phyloP scores from a whole-genome alignment of 768 basidiomycete species.

The Mycena venus region DNA sequence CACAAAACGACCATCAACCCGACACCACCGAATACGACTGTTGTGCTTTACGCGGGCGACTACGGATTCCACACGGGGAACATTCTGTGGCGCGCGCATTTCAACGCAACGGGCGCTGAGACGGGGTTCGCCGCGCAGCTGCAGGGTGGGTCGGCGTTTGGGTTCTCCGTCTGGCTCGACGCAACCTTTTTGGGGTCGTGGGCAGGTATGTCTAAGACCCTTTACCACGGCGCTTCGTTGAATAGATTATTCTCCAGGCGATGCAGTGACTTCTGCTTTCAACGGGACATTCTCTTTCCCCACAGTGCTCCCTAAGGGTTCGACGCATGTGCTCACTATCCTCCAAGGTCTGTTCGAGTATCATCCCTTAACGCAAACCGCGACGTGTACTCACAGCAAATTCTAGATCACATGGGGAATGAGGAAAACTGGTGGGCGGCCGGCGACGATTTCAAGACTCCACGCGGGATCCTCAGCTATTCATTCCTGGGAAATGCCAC shows the following conservation, averaged over 20 bases:
- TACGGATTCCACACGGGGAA: constrained; percentile 67
- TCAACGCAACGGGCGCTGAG: constrained; percentile 60
- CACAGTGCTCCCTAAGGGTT: constrained; percentile 42
- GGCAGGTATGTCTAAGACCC: constrained; percentile 41
- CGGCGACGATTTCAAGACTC: constrained; percentile 61
- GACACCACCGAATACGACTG: constrained; percentile 49
- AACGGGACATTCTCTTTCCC: constrained; percentile 53
- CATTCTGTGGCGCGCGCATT: constrained; percentile 66
- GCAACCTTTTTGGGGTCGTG: constrained; percentile 62
- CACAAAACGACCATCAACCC: constrained; percentile 59
- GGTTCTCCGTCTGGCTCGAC: constrained; percentile 64
- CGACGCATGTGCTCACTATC: constrained; percentile 61
- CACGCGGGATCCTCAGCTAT: constrained; percentile 63
- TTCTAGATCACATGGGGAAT: constrained; percentile 63
- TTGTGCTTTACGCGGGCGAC: constrained; percentile 62
- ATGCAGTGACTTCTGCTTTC: constrained; percentile 48
- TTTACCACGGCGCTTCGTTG: background rate
- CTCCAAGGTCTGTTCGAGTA: constrained; percentile 48
- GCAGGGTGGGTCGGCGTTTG: constrained; percentile 62
- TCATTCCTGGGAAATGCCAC: constrained; percentile 56
- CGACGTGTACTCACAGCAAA: background rate
- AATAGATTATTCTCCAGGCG: constrained; percentile 33
- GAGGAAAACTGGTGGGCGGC: constrained; percentile 60
- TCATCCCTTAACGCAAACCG: background rate
- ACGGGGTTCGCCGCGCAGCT: constrained; percentile 56